A percentile compares a stretch with the other conserved stretches of the same genome.
Evolutionary conservation across 2,329 filamentous ascomycete genomes (phyloP).

Genomic region (Tolypocladium ovalisporum): DNA sequence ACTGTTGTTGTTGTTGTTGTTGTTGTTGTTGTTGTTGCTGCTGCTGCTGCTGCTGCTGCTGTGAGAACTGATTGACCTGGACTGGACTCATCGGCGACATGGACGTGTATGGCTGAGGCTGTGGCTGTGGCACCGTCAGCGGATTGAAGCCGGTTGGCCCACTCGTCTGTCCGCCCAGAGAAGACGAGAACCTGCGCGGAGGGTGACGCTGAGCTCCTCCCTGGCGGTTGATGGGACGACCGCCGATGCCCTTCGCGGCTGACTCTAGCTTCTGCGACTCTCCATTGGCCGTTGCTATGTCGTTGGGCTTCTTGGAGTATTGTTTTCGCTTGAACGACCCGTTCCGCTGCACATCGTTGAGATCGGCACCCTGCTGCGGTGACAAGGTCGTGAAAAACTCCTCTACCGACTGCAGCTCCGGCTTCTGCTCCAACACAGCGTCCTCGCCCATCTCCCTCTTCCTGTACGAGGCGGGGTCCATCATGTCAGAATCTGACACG

Average conservation of each 20-base stretch:
- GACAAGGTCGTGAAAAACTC: conserved; percentile 83
- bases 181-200: conserved; percentile 28
- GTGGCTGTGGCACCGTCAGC: conserved; percentile 29
- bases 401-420: conserved; percentile 85
- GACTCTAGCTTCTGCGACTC: conserved; percentile 1
- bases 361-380: conserved; percentile 44
- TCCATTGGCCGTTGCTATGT: conserved; percentile 1
- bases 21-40: conserved; percentile 16
- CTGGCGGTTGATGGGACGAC: conserved; percentile 2
- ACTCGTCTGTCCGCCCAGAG: conserved; percentile 29
- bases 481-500: conserved; percentile 73
- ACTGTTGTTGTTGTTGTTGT: conserved; percentile 19
- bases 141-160: conserved; percentile 27
- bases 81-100: conserved; percentile 43
- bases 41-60: conserved; percentile 15
- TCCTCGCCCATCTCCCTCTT: conserved; percentile 76
- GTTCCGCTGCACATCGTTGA: conserved; percentile 12
- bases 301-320: conserved; percentile 23
- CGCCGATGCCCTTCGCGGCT: conserved; percentile 3
- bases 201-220: conserved; percentile 8
- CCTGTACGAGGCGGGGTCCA: conserved; percentile 57
- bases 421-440: conserved; percentile 77
- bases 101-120: conserved; percentile 30
- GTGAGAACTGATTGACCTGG: conserved; percentile 26
- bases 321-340: conserved; percentile 23